Evolutionary conservation across 2,329 filamentous ascomycete species (phyloP).

Genomic region (Sphaerulina vaccinii): DNA sequence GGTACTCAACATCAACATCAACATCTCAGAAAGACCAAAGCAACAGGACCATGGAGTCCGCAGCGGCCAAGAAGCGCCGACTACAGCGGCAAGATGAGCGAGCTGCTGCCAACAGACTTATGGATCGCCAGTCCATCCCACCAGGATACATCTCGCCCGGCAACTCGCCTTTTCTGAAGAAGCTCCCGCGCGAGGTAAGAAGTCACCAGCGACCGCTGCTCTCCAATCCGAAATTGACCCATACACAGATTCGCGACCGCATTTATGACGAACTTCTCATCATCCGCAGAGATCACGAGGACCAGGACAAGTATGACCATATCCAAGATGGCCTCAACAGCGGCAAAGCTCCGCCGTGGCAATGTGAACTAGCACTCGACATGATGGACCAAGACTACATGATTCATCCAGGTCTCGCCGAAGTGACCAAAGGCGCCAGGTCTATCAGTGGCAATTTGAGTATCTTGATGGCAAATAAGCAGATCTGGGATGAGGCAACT

Average conservation of each 20-base stretch:
- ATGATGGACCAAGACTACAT: constrained; percentile 4
- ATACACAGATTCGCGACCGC: constrained; percentile 17
- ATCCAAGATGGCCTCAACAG: neutral
- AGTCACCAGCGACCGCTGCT: neutral
- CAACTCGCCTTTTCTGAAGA: no score
- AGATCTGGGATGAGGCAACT: constrained; percentile 24
- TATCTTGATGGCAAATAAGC: constrained; percentile 25
- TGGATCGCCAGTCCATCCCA: no score
- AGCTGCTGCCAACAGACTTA: no score
- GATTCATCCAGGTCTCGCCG: constrained; percentile 12
- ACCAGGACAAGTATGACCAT: constrained; percentile 11
- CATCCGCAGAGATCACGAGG: constrained; percentile 4
- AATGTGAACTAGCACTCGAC: constrained; percentile 11
- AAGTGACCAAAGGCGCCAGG: neutral
- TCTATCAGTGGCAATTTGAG: constrained; percentile 13
- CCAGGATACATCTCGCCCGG: no score
- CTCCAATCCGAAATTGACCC: neutral
- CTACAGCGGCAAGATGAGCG: no score
- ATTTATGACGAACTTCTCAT: constrained; percentile 23
- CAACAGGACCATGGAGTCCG: no score
- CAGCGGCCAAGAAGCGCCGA: no score
- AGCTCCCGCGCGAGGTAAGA: neutral
- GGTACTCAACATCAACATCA: no score
- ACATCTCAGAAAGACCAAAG: no score
- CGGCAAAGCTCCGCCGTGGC: constrained; percentile 1